Conservation (phyloP, 495 filamentous ascomycete genomes). For the Podospora anserina region DNA sequence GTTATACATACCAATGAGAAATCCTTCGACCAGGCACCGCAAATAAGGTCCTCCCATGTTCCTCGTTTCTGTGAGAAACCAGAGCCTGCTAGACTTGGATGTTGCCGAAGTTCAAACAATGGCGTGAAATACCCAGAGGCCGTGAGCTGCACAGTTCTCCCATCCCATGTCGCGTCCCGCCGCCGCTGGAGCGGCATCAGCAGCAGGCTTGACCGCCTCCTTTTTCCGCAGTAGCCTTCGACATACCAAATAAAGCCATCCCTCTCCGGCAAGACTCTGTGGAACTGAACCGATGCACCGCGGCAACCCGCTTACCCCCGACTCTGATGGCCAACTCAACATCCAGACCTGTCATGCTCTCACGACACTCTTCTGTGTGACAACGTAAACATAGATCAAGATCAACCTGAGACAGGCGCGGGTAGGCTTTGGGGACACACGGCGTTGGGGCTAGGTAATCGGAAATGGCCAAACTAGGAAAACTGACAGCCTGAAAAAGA, state of each 20-base stretch:
- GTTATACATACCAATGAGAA: not conserved
- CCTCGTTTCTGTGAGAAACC: not conserved
- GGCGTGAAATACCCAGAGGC: not conserved
- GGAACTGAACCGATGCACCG: not conserved
- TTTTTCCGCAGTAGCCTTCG: not conserved
- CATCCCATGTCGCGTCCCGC: not conserved
- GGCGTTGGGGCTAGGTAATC: constrained; percentile 10
- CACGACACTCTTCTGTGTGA: not conserved
- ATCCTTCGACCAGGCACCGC: not conserved
- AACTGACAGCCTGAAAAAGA: constrained; percentile 3
- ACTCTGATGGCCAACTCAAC: too few species aligned
- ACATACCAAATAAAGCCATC: not conserved
- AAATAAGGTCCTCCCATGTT: not conserved
- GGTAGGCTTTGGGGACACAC: constrained; percentile 5
- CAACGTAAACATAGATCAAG: not conserved
- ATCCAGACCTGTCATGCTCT: not conserved
- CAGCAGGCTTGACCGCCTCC: not conserved
- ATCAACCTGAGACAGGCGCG: not conserved
- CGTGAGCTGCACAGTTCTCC: not conserved
- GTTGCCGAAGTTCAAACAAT: not conserved
- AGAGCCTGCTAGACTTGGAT: not conserved
- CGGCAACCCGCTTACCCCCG: not conserved
- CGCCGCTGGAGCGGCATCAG: not conserved
- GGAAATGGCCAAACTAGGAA: not conserved
- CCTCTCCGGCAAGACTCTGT: not conserved